Evolutionary conservation across 768 basidiomycete species (phyloP), one percentile per base, ranked within the genome.

Genomic region (Lactarius quietus): DNA sequence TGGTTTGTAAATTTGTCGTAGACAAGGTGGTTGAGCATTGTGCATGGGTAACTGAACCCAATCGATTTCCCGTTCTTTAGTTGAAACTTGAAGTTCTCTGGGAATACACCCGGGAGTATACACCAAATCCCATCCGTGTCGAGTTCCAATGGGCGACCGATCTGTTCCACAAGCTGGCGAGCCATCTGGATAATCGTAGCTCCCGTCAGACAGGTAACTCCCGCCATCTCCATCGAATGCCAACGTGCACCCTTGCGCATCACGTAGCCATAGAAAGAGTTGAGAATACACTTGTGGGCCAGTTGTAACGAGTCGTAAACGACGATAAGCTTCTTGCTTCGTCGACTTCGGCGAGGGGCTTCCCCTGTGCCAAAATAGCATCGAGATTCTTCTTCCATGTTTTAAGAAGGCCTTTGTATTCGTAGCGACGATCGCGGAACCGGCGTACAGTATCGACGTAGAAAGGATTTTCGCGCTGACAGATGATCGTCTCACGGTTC

Each of bases 201-300:
- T 45, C 97, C 97, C 0, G 97, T 98, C 59, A 98, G 80, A 78
- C 97, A 99, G 14, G 97, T 98, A 68, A 99, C 98, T 8, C 97
- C 97, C 1, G 97, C 97, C 97, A 99, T 99, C 80, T 99, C 97
- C 97, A 99, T 98, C 33, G 96, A 98, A 75, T 98, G 95, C 97
- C 97, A 99, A 35, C 97, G 82, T 20, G 97, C 97, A 59, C 97
- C 97, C 74, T 99, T 98, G 45, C 97, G 87, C 97, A 98, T 98
- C 74, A 99, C 96, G 71, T 99, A 99, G 39, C 97, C 97, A 74
- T 99, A 99, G 82, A 99, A 99, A 3, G 97, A 98, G 80, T 99
- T 99, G 69, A 99, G 85, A 74, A 99, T 99, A 73, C 95, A 98
- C 79, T 99, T 99, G 84, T 99, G 97, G 4, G 97, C 97, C 31